Evolutionary conservation across 768 basidiomycete genomes (phyloP), one percentile per base, ranked within the genome.

Genomic region (Rhodosporidiobolus sp.): DNA sequence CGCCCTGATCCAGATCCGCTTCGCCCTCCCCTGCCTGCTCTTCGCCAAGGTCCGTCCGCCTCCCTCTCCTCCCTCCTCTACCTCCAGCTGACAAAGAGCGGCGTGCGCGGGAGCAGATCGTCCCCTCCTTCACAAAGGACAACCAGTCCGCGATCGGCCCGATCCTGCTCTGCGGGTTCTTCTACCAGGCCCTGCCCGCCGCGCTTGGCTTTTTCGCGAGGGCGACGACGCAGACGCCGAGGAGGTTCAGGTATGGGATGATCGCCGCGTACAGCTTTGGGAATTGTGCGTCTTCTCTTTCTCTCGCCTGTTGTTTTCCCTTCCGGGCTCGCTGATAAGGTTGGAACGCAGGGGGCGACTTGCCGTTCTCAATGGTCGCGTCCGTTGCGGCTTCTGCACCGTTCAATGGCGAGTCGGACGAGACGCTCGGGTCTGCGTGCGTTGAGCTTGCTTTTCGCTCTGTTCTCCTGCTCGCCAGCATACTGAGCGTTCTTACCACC

Each of bases 191-290:
- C 3, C 10, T 45, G 24, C 19, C 49, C 2, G 19, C 0, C 28
- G 30, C n/a, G 8, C 30, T 48, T 16, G 19, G 50, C 17, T 26
- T 87, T 82, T 58, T 85, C n/a, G 80, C 87, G 64, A 85, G 85
- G 60, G 85, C 86, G 72, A 75, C 88, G 61, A 90, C 88, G 76
- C 90, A 88, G 87, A 88, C 90, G 4, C 90, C 90, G 2, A 88
- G 89, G 77, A 84, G 88, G 30, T 90, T 90, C 78, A 83, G 89
- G 60, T 86, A 87, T 75, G 90, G 89, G 0, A 84, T 90, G 34
- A 76, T 90, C 3, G 85, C 86, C 8, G 88, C 89, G 0, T 89
- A 89, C 52, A 86, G 85, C 8, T 90, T 87, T 86, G 85, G 83
- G 16, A 90, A 90, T 75, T 85, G 85, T 55, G 88, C 7, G 48